Evolutionary conservation across 2,329 filamentous ascomycete species (phyloP).

Genomic region (Colletotrichum truncatum): DNA sequence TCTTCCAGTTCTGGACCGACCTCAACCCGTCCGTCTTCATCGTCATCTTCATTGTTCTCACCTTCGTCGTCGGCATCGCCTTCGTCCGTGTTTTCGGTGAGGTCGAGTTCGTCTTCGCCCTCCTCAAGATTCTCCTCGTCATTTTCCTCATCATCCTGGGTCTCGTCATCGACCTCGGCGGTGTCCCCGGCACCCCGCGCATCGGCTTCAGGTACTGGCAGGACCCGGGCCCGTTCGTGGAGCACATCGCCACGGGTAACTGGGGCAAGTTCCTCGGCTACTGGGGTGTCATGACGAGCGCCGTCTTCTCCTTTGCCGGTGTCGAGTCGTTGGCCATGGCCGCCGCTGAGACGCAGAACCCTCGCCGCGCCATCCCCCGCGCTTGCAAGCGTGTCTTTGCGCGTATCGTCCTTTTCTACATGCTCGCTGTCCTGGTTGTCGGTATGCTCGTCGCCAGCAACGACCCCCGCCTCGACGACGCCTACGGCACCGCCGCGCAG

Average conservation of each 20-base stretch:
- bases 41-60: conserved; percentile 33
- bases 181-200: conserved; percentile 34
- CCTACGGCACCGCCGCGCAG: conserved; percentile 58
- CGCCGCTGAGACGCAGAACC: conserved; percentile 47
- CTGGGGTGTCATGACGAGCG: conserved; percentile 35
- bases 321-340: conserved; percentile 35
- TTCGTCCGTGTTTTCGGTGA: conserved; percentile 55
- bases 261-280: conserved; percentile 42
- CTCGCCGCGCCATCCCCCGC: conserved; percentile 50
- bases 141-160: conserved; percentile 71
- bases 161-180: conserved; percentile 50
- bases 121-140: conserved; percentile 63
- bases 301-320: conserved; percentile 36
- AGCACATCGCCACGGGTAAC: conserved; percentile 58
- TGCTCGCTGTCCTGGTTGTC: conserved; percentile 60
- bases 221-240: conserved; percentile 62
- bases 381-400: conserved; percentile 38
- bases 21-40: conserved; percentile 34
- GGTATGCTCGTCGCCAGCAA: conserved; percentile 64
- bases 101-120: conserved; percentile 65
- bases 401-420: conserved; percentile 50
- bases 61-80: conserved; percentile 31
- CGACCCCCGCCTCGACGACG: conserved; percentile 57
- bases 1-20: conserved; percentile 37
- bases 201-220: conserved; percentile 35